A percentile compares a stretch with the other conserved stretches of the same genome.
Evolutionary conservation across 176 grass and related monocot species (phyloP).

Genomic region (Panicum miliaceum): DNA sequence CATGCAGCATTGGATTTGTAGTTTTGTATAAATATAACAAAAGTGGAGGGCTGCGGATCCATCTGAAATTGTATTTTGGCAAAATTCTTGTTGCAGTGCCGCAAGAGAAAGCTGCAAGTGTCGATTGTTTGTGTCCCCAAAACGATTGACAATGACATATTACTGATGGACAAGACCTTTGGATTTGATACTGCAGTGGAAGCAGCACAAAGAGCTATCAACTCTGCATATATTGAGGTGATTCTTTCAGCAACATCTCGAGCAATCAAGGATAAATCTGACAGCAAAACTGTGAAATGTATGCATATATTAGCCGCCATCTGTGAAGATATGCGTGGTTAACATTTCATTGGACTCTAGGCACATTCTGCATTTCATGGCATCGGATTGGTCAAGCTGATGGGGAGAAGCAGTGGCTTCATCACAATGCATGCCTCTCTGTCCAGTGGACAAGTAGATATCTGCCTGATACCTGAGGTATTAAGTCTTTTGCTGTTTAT

Average conservation of each 20-base stretch:
- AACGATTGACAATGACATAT: conserved; percentile 98
- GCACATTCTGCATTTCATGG: conserved; percentile 96
- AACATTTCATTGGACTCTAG: conserved; percentile 45
- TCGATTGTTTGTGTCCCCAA: conserved; percentile 85
- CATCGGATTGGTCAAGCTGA: conserved; percentile 90
- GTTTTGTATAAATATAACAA: background rate
- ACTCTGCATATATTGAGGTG: conserved; percentile 99
- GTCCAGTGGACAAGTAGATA: conserved; percentile 93
- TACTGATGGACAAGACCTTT: conserved; percentile 98
- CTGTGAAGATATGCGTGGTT: background rate
- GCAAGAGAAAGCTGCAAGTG: conserved; percentile 90
- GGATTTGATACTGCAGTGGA: conserved; percentile 99
- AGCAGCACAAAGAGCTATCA: conserved; percentile 96
- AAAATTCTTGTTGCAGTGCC: conserved; percentile 62
- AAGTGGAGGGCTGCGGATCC: conserved; percentile 17
- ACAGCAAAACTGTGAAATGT: conserved; percentile 22
- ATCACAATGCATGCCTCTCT: conserved; percentile 99
- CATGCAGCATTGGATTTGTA: background rate
- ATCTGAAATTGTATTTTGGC: background rate
- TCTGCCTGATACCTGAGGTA: conserved; percentile 97
- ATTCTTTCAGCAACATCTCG: conserved; percentile 33
- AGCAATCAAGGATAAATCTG: conserved; percentile 3
- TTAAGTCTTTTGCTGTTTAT: conserved; percentile 38
- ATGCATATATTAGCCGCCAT: background rate
- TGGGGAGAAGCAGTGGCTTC: conserved; percentile 97